Evolutionary conservation across 805 yeast species (phyloP).

Genomic region (Zygosaccharomyces bailii): DNA sequence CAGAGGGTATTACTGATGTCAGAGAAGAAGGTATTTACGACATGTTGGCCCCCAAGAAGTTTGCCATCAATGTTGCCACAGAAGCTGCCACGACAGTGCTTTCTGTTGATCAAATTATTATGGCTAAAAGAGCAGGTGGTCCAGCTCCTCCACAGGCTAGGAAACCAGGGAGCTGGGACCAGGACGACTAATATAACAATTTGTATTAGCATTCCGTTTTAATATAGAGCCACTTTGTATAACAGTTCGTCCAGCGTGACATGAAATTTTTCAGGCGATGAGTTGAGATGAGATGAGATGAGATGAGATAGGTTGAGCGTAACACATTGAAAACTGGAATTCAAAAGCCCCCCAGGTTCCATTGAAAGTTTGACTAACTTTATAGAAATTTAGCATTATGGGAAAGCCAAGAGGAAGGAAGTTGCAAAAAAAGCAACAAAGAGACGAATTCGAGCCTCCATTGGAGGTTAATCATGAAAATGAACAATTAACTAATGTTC

Average conservation of each 20-base stretch:
- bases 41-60: slow-evolving; percentile 71
- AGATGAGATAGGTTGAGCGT: background rate
- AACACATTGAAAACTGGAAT: background rate
- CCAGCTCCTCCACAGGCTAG: slow-evolving; percentile 78
- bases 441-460: slow-evolving; percentile 24
- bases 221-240: background rate
- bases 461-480: slow-evolving; percentile 11
- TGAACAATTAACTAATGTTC: slow-evolving; percentile 9
- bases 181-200: slow-evolving; percentile 58
- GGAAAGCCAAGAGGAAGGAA: slow-evolving; percentile 44
- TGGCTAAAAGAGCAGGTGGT: slow-evolving; percentile 99
- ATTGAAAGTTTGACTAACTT: background rate
- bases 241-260: background rate
- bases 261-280: slow-evolving; percentile 11
- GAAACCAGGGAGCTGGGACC: slow-evolving; percentile 95
- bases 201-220: slow-evolving; percentile 5
- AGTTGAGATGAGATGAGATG: slow-evolving; percentile 21
- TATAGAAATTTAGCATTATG: slow-evolving; percentile 6
- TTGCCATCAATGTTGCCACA: slow-evolving; percentile 89
- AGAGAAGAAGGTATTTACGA: slow-evolving; percentile 70
- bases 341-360: background rate
- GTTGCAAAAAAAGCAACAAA: slow-evolving; percentile 31
- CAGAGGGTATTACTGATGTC: slow-evolving; percentile 69
- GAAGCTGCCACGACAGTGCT: slow-evolving; percentile 85
- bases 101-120: slow-evolving; percentile 93